Evolutionary conservation across 768 basidiomycete species (phyloP).

Genomic region (Amanita molliuscula): DNA sequence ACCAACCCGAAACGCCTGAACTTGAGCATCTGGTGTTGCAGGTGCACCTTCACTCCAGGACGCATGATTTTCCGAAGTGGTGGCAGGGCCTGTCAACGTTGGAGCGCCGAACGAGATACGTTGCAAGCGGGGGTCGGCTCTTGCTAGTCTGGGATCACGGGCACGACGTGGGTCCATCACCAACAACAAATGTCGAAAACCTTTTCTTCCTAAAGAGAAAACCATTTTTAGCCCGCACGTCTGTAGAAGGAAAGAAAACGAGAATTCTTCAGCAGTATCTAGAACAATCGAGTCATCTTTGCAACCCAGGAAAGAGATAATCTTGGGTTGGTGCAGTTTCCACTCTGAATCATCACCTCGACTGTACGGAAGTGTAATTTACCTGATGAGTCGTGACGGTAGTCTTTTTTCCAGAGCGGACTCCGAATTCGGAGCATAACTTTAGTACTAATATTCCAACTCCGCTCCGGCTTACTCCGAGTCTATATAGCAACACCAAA

Average conservation of each 20-base stretch:
- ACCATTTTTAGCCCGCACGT: background rate
- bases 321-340: slow-evolving; percentile 68
- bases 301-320: slow-evolving; percentile 41
- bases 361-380: background rate
- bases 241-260: slow-evolving; percentile 4
- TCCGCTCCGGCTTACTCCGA: no score
- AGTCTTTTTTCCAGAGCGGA: no score
- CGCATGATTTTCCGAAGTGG: slow-evolving; percentile 11
- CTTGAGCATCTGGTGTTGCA: background rate
- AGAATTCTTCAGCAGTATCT: slow-evolving; percentile 82
- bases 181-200: background rate
- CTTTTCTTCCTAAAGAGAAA: background rate
- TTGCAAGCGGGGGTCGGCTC: slow-evolving; percentile 57
- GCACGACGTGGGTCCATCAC: slow-evolving; percentile 3
- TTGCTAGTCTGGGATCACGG: slow-evolving; percentile 31
- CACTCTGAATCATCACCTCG: slow-evolving; percentile 84
- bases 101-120: slow-evolving; percentile 31
- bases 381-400: slow-evolving; percentile 6
- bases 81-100: slow-evolving; percentile 22
- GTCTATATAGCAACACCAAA: no score
- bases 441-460: no score
- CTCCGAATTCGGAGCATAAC: no score
- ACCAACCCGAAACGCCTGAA: background rate
- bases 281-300: slow-evolving; percentile 73
- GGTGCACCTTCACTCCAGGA: slow-evolving; percentile 20